Evolutionary conservation across 148 eudicot genomes (phyloP).

Genomic region (Rhododendron ferrugineum): DNA sequence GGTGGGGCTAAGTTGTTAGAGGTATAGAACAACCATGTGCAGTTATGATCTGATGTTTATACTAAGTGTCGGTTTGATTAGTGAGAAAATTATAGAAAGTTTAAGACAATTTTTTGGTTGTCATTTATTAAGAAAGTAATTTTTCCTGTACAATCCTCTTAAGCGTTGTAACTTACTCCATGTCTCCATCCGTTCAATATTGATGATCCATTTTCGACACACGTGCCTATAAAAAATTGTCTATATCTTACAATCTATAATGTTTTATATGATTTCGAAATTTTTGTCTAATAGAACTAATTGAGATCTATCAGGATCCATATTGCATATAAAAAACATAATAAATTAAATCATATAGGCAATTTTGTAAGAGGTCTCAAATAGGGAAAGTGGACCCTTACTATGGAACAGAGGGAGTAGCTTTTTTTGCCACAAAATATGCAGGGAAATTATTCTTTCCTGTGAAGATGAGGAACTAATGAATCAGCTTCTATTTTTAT

Average conservation of each 20-base stretch:
- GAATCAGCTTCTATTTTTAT: neutral
- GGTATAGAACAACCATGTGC: neutral
- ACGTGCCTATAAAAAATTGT: neutral
- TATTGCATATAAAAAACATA: neutral
- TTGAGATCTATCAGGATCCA: too few species aligned
- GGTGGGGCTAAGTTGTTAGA: neutral
- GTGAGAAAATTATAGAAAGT: neutral
- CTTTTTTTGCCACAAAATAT: neutral
- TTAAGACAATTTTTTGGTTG: neutral
- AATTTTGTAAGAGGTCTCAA: too few species aligned
- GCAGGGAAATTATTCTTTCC: neutral
- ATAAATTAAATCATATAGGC: too few species aligned
- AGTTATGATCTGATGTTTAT: neutral
- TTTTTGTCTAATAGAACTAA: neutral
- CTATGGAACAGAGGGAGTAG: neutral
- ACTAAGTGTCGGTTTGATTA: neutral
- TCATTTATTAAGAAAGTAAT: neutral
- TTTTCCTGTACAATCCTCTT: neutral
- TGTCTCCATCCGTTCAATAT: too few species aligned
- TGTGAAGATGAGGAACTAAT: neutral
- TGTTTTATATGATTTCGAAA: neutral
- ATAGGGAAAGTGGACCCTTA: neutral
- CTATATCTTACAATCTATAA: too few species aligned
- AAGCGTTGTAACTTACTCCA: neutral
- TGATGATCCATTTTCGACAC: too few species aligned